Evolutionary conservation across 2,329 filamentous ascomycete genomes (phyloP), one percentile per base, ranked within the genome.

Genomic region (Xylariaceae sp.): DNA sequence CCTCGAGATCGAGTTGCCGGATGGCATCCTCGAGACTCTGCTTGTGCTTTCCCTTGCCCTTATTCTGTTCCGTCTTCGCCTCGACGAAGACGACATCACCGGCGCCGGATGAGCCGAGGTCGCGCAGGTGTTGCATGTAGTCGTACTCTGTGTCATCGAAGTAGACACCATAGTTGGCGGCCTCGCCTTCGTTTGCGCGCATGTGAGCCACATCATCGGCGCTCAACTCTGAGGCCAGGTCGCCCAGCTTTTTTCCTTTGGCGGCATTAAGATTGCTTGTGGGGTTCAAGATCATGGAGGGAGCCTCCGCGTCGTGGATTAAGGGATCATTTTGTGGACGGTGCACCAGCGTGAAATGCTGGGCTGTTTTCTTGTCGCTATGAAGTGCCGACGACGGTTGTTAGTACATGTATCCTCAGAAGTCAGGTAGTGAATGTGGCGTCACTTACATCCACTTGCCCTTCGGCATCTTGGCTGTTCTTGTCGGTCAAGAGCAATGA

Each of bases 51-150:
- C 78, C 83, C 73, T 91, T 91, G 29, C 74, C 77, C 71, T 89
- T 88, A 61, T 80, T 81, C 53, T 80, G 57, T 30, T 51, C 57
- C 27, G 54, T 53, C 48, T 61, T 80, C n/a, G 82, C 79, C 63
- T 96, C 91, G 40, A 99, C 80, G 68, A 95, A 97, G 47, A 91
- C 85, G 32, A 87, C 83, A 53, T 91, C 86, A 32, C 88, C 88
- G 29, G 83, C 83, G 4, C 81, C 73, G 2, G 68, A 67, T 2
- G 77, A 89, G 43, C 76, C 86, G n/a, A 99, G 75, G 65, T 97
- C 94, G 53, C 91, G 87, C 79, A 99, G 77, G 73, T 99, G 94
- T 72, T 99, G 94, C 94, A 99, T 99, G 75, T 99, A 99, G 73
- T 99, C 94, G 73, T 99, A 99, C 67, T 89, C 83, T 61, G 89